phyloP scores from a whole-genome alignment of 495 filamentous ascomycete genomes.

The Clohesyomyces aquaticus region DNA sequence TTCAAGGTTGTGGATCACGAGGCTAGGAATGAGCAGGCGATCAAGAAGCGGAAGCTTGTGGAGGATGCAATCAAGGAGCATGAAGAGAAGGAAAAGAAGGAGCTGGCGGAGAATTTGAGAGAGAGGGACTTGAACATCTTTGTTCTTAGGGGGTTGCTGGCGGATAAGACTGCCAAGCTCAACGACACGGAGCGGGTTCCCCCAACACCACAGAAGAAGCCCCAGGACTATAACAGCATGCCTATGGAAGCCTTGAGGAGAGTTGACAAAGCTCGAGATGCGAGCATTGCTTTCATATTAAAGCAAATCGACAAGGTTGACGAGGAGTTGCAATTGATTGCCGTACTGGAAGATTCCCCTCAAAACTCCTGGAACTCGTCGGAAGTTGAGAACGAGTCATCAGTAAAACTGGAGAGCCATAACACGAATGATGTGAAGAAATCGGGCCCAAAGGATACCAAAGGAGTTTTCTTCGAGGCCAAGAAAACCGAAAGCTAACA shows the following conservation, averaged over 20 bases:
- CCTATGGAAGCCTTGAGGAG: conserved; percentile 42
- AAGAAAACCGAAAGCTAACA: no score
- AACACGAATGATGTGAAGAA: neutral
- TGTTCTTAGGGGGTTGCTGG: conserved; percentile 47
- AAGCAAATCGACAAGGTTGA: conserved; percentile 52
- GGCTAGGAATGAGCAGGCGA: conserved; percentile 21
- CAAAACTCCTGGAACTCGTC: conserved; percentile 16
- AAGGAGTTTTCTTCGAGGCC: neutral
- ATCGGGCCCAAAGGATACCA: neutral
- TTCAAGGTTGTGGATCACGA: conserved; percentile 39
- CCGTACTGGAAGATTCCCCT: conserved; percentile 17
- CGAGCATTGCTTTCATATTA: conserved; percentile 51
- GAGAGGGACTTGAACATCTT: conserved; percentile 50
- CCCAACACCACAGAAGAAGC: conserved; percentile 37
- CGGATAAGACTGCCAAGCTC: conserved; percentile 42
- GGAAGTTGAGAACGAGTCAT: neutral
- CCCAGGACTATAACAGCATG: conserved; percentile 46
- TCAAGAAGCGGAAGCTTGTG: conserved; percentile 43
- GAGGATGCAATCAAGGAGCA: conserved; percentile 41
- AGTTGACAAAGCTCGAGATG: conserved; percentile 52
- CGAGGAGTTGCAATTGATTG: conserved; percentile 18
- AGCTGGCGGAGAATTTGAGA: conserved; percentile 41
- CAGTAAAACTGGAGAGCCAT: no score
- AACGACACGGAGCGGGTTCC: conserved; percentile 16
- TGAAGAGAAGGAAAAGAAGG: conserved; percentile 38